These are phyloP conservation scores for Umbilicus rupestris DNA, from an alignment of 164 flowering plant species.

Conservation along the genomic window DNA sequence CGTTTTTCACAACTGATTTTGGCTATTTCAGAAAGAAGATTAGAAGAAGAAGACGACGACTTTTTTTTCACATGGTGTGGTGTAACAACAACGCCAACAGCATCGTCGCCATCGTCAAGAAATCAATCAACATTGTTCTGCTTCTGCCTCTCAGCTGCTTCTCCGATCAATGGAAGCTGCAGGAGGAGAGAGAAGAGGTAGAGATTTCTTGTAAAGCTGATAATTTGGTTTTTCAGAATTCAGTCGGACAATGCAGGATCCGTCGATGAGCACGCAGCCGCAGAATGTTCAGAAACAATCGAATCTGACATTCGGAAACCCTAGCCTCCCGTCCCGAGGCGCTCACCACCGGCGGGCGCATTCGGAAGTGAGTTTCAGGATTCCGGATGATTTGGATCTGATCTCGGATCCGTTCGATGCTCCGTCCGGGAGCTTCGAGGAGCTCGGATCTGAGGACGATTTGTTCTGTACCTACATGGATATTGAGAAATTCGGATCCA, in stretches of 20 bases:
- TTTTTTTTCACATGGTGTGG: no score
- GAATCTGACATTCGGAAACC: constrained; percentile 3
- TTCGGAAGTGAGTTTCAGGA: constrained; percentile 73
- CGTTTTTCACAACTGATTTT: no score
- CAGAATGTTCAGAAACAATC: constrained; percentile 11
- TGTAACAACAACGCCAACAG: no score
- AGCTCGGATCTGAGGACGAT: constrained; percentile 78
- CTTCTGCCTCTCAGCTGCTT: no score
- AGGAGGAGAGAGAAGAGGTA: no score
- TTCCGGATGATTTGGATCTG: constrained; percentile 70
- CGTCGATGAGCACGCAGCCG: constrained; percentile 8
- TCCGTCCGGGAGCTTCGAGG: constrained; percentile 48
- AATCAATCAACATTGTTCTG: no score
- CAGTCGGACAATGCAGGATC: constrained; percentile 23
- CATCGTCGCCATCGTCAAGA: no score
- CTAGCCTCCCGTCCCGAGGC: constrained; percentile 23
- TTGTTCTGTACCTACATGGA: constrained; percentile 56
- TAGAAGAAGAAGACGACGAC: no score
- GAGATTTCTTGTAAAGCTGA: no score
- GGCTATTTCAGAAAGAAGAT: no score
- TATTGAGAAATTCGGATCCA: constrained; percentile 43
- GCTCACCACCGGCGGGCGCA: constrained; percentile 77
- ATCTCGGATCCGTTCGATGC: constrained; percentile 47
- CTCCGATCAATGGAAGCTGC: no score
- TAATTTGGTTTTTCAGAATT: no score